Conservation (phyloP, 495 filamentous ascomycete genomes). For the Chaetomidium leptoderma region DNA sequence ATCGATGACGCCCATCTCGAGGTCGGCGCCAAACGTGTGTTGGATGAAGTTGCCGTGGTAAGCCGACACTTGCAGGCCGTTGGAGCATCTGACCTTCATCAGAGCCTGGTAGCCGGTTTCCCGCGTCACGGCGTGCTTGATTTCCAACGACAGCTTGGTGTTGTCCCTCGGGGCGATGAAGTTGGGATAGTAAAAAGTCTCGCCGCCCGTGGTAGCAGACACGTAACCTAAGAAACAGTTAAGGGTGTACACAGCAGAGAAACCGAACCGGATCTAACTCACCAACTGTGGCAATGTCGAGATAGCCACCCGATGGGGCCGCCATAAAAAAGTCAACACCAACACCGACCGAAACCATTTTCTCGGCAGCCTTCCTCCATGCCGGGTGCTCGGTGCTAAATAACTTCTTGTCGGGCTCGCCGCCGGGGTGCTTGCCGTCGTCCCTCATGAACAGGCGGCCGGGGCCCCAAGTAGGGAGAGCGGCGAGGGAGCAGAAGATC, state of each 20-base stretch:
- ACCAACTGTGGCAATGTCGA: constrained; percentile 95
- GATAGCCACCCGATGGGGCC: constrained; percentile 79
- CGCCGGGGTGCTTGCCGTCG: constrained; percentile 77
- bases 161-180: constrained; percentile 84
- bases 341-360: constrained; percentile 82
- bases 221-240: constrained; percentile 55
- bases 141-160: constrained; percentile 76
- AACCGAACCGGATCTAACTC: constrained; percentile 39
- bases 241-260: too few species aligned
- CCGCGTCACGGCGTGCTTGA: constrained; percentile 80
- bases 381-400: constrained; percentile 83
- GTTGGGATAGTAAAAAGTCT: constrained; percentile 93
- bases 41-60: constrained; percentile 97
- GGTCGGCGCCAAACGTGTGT: constrained; percentile 88
- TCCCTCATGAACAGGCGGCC: constrained; percentile 79
- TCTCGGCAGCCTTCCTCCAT: constrained; percentile 77
- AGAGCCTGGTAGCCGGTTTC: constrained; percentile 95
- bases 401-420: constrained; percentile 87
- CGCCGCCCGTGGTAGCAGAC: constrained; percentile 77
- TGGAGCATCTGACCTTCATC: constrained; percentile 98
- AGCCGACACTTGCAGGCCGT: constrained; percentile 85
- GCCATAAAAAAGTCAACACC: constrained; percentile 94
- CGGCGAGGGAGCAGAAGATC: constrained; percentile 78
- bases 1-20: constrained; percentile 91
- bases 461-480: constrained; percentile 86